Evolutionary conservation across 2,329 filamentous ascomycete species (phyloP).

Genomic region (Fusarium dimerum): DNA sequence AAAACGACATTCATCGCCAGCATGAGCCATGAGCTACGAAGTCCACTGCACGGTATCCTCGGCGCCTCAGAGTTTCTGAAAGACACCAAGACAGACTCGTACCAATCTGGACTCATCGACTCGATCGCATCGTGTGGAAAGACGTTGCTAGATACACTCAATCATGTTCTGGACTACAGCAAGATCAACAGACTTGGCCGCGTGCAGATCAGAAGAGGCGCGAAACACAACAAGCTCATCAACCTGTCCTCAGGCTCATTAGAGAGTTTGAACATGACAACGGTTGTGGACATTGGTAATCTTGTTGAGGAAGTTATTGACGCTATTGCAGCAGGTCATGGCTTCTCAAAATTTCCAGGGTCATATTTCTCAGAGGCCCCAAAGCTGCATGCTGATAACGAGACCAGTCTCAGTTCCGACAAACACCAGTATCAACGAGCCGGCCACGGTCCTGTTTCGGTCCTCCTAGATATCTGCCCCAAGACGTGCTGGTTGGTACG

Average conservation of each 20-base stretch:
- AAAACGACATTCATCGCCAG: slow-evolving; percentile 61
- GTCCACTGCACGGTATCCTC: slow-evolving; percentile 58
- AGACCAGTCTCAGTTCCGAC: not conserved
- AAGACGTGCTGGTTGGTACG: slow-evolving; percentile 51
- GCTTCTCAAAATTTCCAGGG: slow-evolving; percentile 31
- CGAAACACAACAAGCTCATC: slow-evolving; percentile 21
- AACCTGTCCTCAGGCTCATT: slow-evolving; percentile 30
- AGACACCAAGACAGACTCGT: slow-evolving; percentile 40
- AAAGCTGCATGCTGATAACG: not conserved
- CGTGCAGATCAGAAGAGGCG: slow-evolving; percentile 22
- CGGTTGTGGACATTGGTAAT: slow-evolving; percentile 34
- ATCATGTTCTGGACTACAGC: slow-evolving; percentile 49
- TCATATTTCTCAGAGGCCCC: not conserved
- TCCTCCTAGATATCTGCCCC: slow-evolving; percentile 52
- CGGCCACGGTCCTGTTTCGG: slow-evolving; percentile 37
- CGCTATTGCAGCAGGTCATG: slow-evolving; percentile 40
- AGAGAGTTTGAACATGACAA: slow-evolving; percentile 34
- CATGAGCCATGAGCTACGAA: slow-evolving; percentile 59
- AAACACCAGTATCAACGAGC: slow-evolving; percentile 1
- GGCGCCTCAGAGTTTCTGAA: slow-evolving; percentile 52
- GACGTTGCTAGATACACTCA: slow-evolving; percentile 50
- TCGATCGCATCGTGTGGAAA: slow-evolving; percentile 49
- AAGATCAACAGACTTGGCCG: slow-evolving; percentile 40
- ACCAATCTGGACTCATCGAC: slow-evolving; percentile 45
- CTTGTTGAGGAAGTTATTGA: slow-evolving; percentile 43